A percentile compares a stretch with the other conserved stretches of the same genome.
phyloP scores from a whole-genome alignment of 495 filamentous ascomycete species.

The Neurospora intermedia region DNA sequence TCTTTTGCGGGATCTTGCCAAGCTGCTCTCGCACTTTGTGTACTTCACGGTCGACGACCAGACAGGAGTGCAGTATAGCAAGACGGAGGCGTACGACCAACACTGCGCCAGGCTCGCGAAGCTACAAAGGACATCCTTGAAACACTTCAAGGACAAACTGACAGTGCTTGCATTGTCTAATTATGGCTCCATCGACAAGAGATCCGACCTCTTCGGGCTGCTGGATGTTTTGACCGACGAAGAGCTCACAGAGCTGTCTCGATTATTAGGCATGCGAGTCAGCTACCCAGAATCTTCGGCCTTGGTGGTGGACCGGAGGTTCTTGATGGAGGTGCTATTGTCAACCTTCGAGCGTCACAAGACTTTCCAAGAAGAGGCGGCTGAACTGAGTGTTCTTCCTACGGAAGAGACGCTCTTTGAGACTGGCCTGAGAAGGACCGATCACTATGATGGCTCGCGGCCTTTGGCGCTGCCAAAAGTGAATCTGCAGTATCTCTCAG shows the following conservation, averaged over 20 bases:
- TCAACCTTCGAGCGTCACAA: slow-evolving; percentile 65
- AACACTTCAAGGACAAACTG: slow-evolving; percentile 80
- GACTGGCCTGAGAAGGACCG: slow-evolving; percentile 67
- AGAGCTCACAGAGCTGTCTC: slow-evolving; percentile 61
- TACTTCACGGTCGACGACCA: slow-evolving; percentile 89
- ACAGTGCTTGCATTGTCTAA: slow-evolving; percentile 87
- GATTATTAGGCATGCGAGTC: slow-evolving; percentile 64
- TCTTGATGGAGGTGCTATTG: slow-evolving; percentile 70
- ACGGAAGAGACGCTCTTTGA: slow-evolving; percentile 86
- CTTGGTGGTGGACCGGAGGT: slow-evolving; percentile 50
- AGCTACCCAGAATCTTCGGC: slow-evolving; percentile 62
- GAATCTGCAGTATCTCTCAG: slow-evolving; percentile 88
- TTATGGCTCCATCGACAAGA: slow-evolving; percentile 73
- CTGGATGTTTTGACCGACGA: slow-evolving; percentile 58
- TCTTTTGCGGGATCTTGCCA: slow-evolving; percentile 70
- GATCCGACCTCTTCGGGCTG: slow-evolving; percentile 68
- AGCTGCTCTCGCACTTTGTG: slow-evolving; percentile 71
- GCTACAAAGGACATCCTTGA: slow-evolving; percentile 72
- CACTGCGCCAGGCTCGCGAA: slow-evolving; percentile 68
- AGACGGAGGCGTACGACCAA: slow-evolving; percentile 61
- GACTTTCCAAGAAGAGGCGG: slow-evolving; percentile 72
- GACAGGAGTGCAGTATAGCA: slow-evolving; percentile 62
- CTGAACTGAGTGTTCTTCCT: slow-evolving; percentile 62
- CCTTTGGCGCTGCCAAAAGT: slow-evolving; percentile 89
- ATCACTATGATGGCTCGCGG: slow-evolving; percentile 78